A percentile compares a stretch with the other conserved stretches of the same genome.
phyloP scores from a whole-genome alignment of 164 flowering plant genomes.

The Umbellularia californica region DNA sequence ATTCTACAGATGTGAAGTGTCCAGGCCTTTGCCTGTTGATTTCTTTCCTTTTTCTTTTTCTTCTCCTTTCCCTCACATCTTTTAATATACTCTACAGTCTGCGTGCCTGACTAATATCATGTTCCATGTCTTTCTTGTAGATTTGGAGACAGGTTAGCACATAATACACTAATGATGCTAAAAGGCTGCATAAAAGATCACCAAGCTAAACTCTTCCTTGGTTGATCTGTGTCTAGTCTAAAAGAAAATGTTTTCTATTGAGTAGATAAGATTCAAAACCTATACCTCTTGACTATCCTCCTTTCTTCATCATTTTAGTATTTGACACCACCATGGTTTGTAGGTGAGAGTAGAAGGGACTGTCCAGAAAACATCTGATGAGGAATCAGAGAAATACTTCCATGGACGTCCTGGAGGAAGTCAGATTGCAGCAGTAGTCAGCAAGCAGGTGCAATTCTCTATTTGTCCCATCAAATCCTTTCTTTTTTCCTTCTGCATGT shows the following conservation, averaged over 20 bases:
- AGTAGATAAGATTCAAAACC: not conserved
- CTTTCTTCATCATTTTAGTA: not conserved
- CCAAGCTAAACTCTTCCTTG: not conserved
- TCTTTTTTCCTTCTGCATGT: not conserved
- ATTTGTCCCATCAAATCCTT: not conserved
- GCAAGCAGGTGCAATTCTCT: constrained; percentile 59
- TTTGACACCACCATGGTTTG: not conserved
- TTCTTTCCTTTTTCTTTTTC: not conserved
- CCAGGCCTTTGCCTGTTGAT: not conserved
- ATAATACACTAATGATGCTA: not conserved
- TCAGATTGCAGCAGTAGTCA: constrained; percentile 84
- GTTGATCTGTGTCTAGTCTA: not conserved
- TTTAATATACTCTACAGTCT: not conserved
- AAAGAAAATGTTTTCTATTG: not conserved
- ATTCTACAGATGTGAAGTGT: no score
- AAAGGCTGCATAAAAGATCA: not conserved
- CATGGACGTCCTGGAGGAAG: constrained; percentile 93
- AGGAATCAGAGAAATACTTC: constrained; percentile 86
- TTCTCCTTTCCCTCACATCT: not conserved
- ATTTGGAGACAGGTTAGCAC: constrained; percentile 3
- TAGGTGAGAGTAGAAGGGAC: constrained; percentile 91
- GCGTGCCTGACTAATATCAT: not conserved
- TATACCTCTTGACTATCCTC: not conserved
- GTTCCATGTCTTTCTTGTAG: not conserved
- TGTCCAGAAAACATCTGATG: constrained; percentile 73